These are phyloP conservation scores for Sordariomycetes sp. DNA, from an alignment of 2,329 filamentous ascomycete species.

Conservation along the genomic window DNA sequence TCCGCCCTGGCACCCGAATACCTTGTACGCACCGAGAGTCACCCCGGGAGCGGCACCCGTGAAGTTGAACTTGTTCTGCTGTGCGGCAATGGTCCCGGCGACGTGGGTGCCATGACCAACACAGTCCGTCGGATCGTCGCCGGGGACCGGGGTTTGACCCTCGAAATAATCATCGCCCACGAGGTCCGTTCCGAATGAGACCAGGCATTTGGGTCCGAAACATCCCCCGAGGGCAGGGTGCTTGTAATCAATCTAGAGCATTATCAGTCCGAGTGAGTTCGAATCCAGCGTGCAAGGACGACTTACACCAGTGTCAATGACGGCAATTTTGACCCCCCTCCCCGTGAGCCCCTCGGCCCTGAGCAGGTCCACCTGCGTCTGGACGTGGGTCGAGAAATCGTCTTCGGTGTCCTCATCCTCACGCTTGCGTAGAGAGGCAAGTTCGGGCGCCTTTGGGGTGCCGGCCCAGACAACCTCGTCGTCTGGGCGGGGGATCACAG, in stretches of 20 bases:
- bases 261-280: neutral
- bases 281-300: neutral
- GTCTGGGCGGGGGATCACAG: constrained; percentile 25
- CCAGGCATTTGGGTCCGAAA: constrained; percentile 45
- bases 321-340: constrained; percentile 35
- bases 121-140: constrained; percentile 40
- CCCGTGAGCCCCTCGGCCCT: constrained; percentile 32
- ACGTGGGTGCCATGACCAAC: constrained; percentile 48
- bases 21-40: constrained; percentile 40
- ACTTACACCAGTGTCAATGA: constrained; percentile 40
- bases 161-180: constrained; percentile 40
- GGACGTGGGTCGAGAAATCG: constrained; percentile 34
- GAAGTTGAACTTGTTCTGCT: constrained; percentile 29
- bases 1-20: constrained; percentile 40
- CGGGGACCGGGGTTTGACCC: constrained; percentile 24
- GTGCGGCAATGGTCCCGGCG: constrained; percentile 48
- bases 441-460: constrained; percentile 10
- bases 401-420: constrained; percentile 12
- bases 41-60: constrained; percentile 44
- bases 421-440: neutral
- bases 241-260: constrained; percentile 39
- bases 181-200: constrained; percentile 42
- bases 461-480: constrained; percentile 31
- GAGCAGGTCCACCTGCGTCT: constrained; percentile 43
- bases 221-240: constrained; percentile 52